phyloP scores from a whole-genome alignment of 352 stramenopile species.

The Globisporangium spinosum region DNA sequence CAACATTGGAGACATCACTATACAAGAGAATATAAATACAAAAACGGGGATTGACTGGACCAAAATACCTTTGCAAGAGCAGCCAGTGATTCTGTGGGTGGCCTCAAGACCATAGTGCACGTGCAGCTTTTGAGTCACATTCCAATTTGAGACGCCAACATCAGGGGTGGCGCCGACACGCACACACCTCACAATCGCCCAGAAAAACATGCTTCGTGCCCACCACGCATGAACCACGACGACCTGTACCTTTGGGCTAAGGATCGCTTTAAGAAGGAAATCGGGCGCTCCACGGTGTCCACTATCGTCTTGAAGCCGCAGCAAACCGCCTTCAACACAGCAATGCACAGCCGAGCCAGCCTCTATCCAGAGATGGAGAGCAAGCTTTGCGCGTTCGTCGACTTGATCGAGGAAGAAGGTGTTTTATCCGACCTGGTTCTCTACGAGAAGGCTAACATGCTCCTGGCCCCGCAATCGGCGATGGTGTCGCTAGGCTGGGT shows the following conservation, averaged over 20 bases:
- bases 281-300: background rate
- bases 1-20: too few species aligned
- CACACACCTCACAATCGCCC: background rate
- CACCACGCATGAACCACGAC: conserved; percentile 3
- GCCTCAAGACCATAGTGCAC: background rate
- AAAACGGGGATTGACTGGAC: too few species aligned
- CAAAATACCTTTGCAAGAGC: too few species aligned
- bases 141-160: background rate
- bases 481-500: background rate
- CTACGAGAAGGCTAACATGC: background rate
- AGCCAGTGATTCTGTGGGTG: too few species aligned
- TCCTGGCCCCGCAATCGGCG: too few species aligned
- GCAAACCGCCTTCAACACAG: background rate
- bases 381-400: background rate
- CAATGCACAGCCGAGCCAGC: background rate
- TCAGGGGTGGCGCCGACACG: background rate
- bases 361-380: conserved; percentile 3
- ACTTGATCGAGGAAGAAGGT: background rate
- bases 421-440: conserved; percentile 2
- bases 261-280: background rate
- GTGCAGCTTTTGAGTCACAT: background rate
- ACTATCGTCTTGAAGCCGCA: background rate
- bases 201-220: background rate
- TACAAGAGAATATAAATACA: too few species aligned
- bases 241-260: background rate